A percentile compares a stretch with the other conserved stretches of the same genome.
Evolutionary conservation across 2,329 filamentous ascomycete genomes (phyloP).

Genomic region (Paraphaeosphaeria minitans): DNA sequence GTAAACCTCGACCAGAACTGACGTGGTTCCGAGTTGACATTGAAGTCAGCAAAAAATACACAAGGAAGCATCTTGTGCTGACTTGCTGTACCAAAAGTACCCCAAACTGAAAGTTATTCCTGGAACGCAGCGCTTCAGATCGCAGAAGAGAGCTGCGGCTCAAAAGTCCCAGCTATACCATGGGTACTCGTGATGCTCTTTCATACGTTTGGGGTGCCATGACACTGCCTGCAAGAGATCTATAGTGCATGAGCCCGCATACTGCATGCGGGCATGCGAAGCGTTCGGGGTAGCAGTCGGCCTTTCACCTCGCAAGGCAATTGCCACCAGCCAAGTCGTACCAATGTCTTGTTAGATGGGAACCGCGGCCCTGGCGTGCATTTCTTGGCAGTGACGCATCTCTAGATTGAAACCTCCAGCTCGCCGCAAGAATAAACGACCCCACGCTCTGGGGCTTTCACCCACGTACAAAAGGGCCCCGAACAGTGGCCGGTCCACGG

Average conservation of each 20-base stretch:
- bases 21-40: no score
- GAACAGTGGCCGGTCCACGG: conserved; percentile 26
- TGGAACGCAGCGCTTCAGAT: no score
- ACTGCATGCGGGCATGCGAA: not conserved
- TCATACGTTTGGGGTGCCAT: not conserved
- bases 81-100: no score
- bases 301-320: not conserved
- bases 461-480: conserved; percentile 3
- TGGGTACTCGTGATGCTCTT: not conserved
- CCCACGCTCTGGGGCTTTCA: conserved; percentile 1
- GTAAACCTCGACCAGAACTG: no score
- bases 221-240: not conserved
- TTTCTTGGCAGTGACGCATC: conserved; percentile 10
- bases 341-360: not conserved
- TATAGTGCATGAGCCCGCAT: not conserved
- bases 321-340: not conserved
- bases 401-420: not conserved
- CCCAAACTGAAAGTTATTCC: no score
- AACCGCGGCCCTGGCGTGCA: not conserved
- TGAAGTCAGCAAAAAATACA: no score
- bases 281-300: not conserved
- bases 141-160: no score
- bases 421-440: not conserved
- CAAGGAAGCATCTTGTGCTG: no score
- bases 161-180: no score